These are phyloP conservation scores for Nannochloropsis gaditana DNA, from an alignment of 108 stramenopile species.

Conservation along the genomic window DNA sequence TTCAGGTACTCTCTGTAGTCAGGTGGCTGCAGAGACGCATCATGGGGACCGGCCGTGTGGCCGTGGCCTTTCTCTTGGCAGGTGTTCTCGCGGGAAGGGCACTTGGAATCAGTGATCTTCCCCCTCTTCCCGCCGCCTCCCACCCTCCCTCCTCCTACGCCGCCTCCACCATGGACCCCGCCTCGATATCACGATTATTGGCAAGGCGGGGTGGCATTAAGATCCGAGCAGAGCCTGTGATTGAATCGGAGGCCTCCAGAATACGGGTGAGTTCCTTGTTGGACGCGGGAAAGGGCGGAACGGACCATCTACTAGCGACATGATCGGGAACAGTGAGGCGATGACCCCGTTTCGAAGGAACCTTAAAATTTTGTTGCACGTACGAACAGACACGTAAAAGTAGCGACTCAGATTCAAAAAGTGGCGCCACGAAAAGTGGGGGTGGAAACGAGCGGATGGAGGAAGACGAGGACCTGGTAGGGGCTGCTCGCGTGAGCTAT, in stretches of 20 bases:
- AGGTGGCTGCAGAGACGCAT: not conserved
- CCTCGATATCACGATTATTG: not conserved
- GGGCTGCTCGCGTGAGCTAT: not conserved
- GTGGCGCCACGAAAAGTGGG: no score
- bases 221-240: not conserved
- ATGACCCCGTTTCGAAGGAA: not conserved
- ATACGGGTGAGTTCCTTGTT: not conserved
- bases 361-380: no score
- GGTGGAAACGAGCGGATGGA: not conserved
- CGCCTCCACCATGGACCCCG: conserved; percentile 6
- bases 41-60: not conserved
- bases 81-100: not conserved
- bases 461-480: not conserved
- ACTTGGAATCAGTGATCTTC: not conserved
- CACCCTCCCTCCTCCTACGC: not conserved
- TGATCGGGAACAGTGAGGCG: not conserved
- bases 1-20: no score
- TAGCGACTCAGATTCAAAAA: no score
- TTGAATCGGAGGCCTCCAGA: not conserved
- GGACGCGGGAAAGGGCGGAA: not conserved
- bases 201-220: conserved; percentile 1
- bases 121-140: conserved; percentile 3
- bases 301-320: no score
- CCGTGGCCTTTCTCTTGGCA: not conserved
- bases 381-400: no score